These are phyloP conservation scores for Eudorina sp. DNA, from an alignment of 139 green algal species.

Conservation along the genomic window DNA sequence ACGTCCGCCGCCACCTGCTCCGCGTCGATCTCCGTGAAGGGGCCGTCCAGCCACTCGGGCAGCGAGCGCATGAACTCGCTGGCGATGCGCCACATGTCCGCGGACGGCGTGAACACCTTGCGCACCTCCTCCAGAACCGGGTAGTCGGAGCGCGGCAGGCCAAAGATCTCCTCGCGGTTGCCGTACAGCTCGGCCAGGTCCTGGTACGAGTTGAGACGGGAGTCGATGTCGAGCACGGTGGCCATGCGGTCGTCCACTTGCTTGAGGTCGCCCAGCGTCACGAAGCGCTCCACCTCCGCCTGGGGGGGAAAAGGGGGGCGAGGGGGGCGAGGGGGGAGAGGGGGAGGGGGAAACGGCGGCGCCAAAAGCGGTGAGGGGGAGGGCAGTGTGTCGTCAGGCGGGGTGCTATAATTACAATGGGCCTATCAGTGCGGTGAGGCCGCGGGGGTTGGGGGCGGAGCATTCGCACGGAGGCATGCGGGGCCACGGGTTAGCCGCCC, in stretches of 20 bases:
- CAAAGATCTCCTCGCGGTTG: constrained; percentile 81
- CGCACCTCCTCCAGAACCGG: constrained; percentile 65
- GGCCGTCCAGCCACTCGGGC: constrained; percentile 83
- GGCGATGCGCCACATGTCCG: constrained; percentile 65
- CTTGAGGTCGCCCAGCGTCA: constrained; percentile 73
- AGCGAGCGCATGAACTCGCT: constrained; percentile 68
- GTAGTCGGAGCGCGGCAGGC: constrained; percentile 69
- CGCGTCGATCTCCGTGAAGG: constrained; percentile 83
- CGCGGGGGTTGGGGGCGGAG: too few species aligned
- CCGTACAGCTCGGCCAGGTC: constrained; percentile 78
- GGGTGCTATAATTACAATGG: too few species aligned
- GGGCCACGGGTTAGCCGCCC: too few species aligned
- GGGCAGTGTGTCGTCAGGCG: too few species aligned
- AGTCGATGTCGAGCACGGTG: constrained; percentile 74
- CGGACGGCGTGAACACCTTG: constrained; percentile 73
- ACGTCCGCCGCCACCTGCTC: constrained; percentile 71
- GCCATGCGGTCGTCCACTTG: constrained; percentile 77
- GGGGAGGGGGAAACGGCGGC: too few species aligned
- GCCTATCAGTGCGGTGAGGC: too few species aligned
- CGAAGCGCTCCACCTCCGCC: constrained; percentile 73
- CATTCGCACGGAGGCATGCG: too few species aligned
- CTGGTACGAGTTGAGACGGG: constrained; percentile 51
- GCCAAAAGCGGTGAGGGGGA: not conserved
- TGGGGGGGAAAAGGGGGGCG: too few species aligned
- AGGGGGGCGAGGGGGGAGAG: too few species aligned